These are phyloP conservation scores for Claviceps maximensis DNA, from an alignment of 2,329 filamentous ascomycete species.

Conservation along the genomic window DNA sequence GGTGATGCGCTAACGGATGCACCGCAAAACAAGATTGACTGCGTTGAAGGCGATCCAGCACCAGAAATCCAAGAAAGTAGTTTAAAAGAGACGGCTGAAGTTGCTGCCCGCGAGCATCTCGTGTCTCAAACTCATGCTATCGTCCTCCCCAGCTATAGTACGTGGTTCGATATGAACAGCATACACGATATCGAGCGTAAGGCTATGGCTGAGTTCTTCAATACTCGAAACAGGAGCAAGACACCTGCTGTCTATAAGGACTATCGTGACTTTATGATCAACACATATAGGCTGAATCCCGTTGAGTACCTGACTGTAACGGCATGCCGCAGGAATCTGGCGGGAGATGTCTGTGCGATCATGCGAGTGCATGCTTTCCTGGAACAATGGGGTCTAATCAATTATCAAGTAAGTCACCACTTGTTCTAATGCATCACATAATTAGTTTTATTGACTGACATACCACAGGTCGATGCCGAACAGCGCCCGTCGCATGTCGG, in stretches of 20 bases:
- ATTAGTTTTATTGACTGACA: neutral
- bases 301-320: conserved; percentile 95
- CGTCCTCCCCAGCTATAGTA: conserved; percentile 92
- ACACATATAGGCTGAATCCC: conserved; percentile 93
- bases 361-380: conserved; percentile 98
- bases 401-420: conserved; percentile 69
- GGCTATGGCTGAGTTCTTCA: conserved; percentile 95
- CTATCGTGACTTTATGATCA: conserved; percentile 99
- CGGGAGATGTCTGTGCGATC: conserved; percentile 95
- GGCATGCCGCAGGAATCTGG: conserved; percentile 85
- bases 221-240: conserved; percentile 95
- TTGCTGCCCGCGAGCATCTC: conserved; percentile 79
- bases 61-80: conserved; percentile 45
- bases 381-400: conserved; percentile 97
- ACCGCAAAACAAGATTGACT: conserved; percentile 33
- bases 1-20: conserved; percentile 43
- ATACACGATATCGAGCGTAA: conserved; percentile 89
- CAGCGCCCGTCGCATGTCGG: conserved; percentile 90
- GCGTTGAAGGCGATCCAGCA: conserved; percentile 34
- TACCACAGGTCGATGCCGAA: conserved; percentile 75
- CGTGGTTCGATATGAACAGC: conserved; percentile 96
- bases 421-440: neutral
- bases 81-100: conserved; percentile 70
- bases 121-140: conserved; percentile 91
- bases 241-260: conserved; percentile 96